Conservation (phyloP, 2,329 filamentous ascomycete species). For the Raffaelea ambrosiae region DNA sequence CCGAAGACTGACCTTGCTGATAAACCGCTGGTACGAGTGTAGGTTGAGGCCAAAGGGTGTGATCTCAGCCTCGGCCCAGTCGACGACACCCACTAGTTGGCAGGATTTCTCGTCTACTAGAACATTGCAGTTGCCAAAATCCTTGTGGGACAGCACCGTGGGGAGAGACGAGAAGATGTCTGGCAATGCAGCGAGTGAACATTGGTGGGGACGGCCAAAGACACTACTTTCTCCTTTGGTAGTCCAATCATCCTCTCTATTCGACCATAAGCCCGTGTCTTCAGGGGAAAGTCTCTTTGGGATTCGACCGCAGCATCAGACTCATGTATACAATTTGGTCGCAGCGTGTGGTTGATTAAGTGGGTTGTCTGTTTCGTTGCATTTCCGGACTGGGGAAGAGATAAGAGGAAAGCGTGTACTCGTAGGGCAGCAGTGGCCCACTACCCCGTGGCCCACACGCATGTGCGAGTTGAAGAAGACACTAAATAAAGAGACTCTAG, state of each 20-base stretch:
- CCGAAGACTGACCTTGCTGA: not conserved
- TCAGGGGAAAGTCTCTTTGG: too few relatives aligned
- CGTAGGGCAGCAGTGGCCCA: too few relatives aligned
- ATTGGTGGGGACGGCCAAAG: not conserved
- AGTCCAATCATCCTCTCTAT: not conserved
- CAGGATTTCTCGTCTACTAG: constrained; percentile 1
- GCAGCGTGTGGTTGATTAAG: too few relatives aligned
- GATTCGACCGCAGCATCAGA: too few relatives aligned
- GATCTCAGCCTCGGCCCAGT: constrained; percentile 5
- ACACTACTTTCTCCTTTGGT: not conserved
- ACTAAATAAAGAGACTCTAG: too few relatives aligned
- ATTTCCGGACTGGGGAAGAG: too few relatives aligned
- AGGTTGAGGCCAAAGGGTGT: constrained; percentile 3
- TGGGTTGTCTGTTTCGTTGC: too few relatives aligned
- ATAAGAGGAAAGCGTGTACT: too few relatives aligned
- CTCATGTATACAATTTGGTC: too few relatives aligned
- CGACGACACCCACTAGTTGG: not conserved
- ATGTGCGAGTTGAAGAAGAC: too few relatives aligned
- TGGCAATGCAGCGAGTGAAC: not conserved
- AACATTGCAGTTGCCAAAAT: constrained; percentile 3
- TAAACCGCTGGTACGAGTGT: constrained; percentile 1
- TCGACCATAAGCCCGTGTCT: too few relatives aligned
- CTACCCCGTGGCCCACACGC: too few relatives aligned
- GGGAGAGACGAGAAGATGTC: not conserved
- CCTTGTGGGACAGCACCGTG: constrained; percentile 1